Percentiles rank a stretch among this genome's conserved stretches.
Conservation (phyloP, 176 grass and related monocot genomes). For the Secale cereale region DNA sequence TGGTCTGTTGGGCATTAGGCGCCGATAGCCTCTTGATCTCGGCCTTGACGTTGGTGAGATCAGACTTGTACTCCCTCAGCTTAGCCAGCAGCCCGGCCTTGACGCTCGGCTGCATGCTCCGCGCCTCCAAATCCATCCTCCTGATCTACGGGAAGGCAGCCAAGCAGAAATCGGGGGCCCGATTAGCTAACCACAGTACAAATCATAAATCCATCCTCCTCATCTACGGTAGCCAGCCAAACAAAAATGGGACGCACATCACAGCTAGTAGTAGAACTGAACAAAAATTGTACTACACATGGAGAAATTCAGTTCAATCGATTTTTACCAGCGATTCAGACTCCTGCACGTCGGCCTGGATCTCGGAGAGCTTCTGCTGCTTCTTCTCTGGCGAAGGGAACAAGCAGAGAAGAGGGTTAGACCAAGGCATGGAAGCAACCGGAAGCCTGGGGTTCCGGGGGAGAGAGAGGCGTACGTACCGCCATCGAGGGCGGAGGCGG, state of each 20-base stretch:
- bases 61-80: slow-evolving; percentile 88
- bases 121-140: slow-evolving; percentile 90
- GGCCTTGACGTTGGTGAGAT: slow-evolving; percentile 63
- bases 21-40: slow-evolving; percentile 68
- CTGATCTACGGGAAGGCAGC: slow-evolving; percentile 36
- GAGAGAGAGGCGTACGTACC: slow-evolving; percentile 18
- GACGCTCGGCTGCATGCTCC: slow-evolving; percentile 77
- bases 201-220: neutral
- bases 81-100: slow-evolving; percentile 74
- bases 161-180: neutral
- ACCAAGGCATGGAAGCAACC: neutral
- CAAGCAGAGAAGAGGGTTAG: neutral
- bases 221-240: too few relatives aligned
- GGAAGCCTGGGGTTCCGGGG: neutral
- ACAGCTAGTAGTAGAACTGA: too few relatives aligned
- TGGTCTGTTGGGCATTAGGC: slow-evolving; percentile 51
- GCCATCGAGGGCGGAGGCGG: slow-evolving; percentile 54
- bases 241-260: too few relatives aligned
- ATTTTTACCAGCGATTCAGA: slow-evolving; percentile 68
- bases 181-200: neutral
- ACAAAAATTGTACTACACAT: too few relatives aligned
- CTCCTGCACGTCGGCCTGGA: slow-evolving; percentile 70
- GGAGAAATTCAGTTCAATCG: too few relatives aligned
- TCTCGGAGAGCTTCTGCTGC: slow-evolving; percentile 72
- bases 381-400: slow-evolving; percentile 50